These are phyloP conservation scores for Hypoxylon lienhwacheense DNA, from an alignment of 495 filamentous ascomycete genomes.

Conservation along the genomic window DNA sequence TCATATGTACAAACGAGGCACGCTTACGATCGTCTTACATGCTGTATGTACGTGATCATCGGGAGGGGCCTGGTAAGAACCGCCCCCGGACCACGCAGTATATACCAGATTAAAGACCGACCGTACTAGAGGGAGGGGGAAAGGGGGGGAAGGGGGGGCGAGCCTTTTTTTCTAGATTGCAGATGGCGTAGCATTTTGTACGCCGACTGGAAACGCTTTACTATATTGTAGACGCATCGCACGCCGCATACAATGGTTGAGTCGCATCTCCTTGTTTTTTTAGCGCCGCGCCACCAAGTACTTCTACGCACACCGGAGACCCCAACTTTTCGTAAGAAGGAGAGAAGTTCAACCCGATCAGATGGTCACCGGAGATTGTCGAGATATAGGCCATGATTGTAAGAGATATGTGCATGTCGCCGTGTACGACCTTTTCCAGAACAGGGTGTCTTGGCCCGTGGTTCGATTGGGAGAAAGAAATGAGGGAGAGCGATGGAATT, in stretches of 20 bases:
- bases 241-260: too few relatives aligned
- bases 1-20: too few relatives aligned
- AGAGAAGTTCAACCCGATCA: conserved; percentile 14
- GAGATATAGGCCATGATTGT: not conserved
- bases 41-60: too few relatives aligned
- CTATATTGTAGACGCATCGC: too few relatives aligned
- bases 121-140: too few relatives aligned
- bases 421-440: conserved; percentile 28
- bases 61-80: too few relatives aligned
- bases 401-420: not conserved
- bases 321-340: conserved; percentile 1
- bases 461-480: too few relatives aligned
- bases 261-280: too few relatives aligned
- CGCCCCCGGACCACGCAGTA: conserved; percentile 7
- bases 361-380: conserved; percentile 8
- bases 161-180: conserved; percentile 13
- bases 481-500: too few relatives aligned
- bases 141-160: conserved; percentile 4
- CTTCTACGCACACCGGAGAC: conserved; percentile 7
- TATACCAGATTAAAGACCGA: too few relatives aligned
- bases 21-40: too few relatives aligned
- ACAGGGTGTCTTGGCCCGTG: conserved; percentile 26
- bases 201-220: conserved; percentile 25
- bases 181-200: conserved; percentile 20
- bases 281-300: conserved; percentile 5